Evolutionary conservation across 345 rosid genomes (phyloP), one percentile per base, ranked within the genome.

Genomic region (Bruguiera parviflora): DNA sequence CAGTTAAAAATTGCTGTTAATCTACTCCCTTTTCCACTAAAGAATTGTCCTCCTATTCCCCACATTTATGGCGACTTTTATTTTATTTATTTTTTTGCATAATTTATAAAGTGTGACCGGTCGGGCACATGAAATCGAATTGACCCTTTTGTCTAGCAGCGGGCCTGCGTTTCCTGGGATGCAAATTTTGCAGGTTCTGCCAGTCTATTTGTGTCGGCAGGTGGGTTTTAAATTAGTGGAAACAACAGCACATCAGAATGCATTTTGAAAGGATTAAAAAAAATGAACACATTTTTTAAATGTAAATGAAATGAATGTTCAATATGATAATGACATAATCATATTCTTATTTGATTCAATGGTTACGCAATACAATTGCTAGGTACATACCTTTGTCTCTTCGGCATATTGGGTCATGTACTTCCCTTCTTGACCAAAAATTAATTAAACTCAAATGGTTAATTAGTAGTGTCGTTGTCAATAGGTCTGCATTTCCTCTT

Each of bases 41-140:
- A 29, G 27, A 47, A 16, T 61, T 3, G 21, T 1, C 31, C 13
- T 61, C 18, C 10, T n/a, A 21, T 8, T 27, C 21, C 53, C 52
- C 55, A 18, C 20, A 20, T 20, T 46, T 7, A n/a, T 20, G 8
- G 43, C 53, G 22, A 47, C 19, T 61, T 7, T 61, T 7, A 2
- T 33, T 33, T 8, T 33, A 33, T 6, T 49, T 43, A 49, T 29
- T 49, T 58, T 75, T 61, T 61, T 61, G 53, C 65, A 37, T 28
- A 67, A 69, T 47, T 70, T 67, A 22, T 53, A 32, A 46, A 13
- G 31, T n/a, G 57, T 55, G 65, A 60, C 49, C 63, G 27, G 65
- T 21, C 70, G 27, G 65, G 27, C 70, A 67, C 78, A 53, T 61
- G 1, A 0, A 58, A 16, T 63, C 65, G 47, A 35, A 61, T 71